A percentile compares a stretch with the other conserved stretches of the same genome.
Evolutionary conservation across 345 rosid genomes (phyloP).

Genomic region (Populus nigra): DNA sequence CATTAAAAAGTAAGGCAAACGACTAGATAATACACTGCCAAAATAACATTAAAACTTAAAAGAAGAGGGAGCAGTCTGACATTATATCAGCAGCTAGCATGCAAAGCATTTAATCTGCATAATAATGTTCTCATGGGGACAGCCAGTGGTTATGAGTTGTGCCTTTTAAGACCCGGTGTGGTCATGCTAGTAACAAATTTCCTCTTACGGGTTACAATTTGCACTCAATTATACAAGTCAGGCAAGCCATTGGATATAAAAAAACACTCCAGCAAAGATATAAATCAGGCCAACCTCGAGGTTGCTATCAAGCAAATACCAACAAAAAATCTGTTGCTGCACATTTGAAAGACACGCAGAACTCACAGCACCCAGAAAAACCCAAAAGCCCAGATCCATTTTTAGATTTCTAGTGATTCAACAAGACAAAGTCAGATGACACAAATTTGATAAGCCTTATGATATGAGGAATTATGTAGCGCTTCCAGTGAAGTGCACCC

Average conservation of each 20-base stretch:
- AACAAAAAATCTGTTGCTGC: background rate
- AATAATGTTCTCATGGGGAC: background rate
- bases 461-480: background rate
- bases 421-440: background rate
- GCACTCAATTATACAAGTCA: background rate
- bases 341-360: background rate
- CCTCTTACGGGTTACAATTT: background rate
- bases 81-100: background rate
- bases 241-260: background rate
- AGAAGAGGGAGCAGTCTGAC: background rate
- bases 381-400: background rate
- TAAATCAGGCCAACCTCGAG: background rate
- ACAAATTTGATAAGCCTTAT: background rate
- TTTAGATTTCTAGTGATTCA: background rate
- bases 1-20: constrained; percentile 11
- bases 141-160: background rate
- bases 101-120: background rate
- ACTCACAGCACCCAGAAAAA: background rate
- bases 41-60: background rate
- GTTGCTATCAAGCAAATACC: background rate
- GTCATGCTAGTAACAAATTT: background rate
- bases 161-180: background rate
- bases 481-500: background rate
- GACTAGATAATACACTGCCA: background rate
- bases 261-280: background rate